phyloP scores from a whole-genome alignment of 2,329 filamentous ascomycete species.

The Penicillium sp. region DNA sequence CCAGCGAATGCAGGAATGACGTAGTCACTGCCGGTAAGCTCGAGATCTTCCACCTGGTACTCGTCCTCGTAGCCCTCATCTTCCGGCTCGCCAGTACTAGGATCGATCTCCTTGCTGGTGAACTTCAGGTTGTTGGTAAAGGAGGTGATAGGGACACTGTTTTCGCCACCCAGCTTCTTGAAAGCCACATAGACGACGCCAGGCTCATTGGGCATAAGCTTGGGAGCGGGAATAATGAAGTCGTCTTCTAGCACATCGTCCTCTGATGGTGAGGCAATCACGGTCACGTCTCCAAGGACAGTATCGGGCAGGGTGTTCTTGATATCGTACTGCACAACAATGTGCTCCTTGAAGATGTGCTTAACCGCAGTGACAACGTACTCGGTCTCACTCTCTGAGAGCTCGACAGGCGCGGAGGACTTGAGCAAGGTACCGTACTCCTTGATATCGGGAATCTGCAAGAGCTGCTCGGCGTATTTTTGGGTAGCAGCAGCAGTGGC shows the following conservation, averaged over 20 bases:
- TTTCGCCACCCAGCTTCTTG: constrained; percentile 74
- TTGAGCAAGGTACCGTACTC: constrained; percentile 89
- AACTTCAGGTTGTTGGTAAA: constrained; percentile 96
- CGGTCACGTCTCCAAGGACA: constrained; percentile 83
- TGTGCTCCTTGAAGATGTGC: constrained; percentile 95
- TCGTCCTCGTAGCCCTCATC: constrained; percentile 94
- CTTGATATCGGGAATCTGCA: constrained; percentile 86
- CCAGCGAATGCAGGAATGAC: constrained; percentile 89
- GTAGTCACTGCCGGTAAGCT: constrained; percentile 89
- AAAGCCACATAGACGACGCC: constrained; percentile 96
- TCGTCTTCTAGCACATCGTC: constrained; percentile 77
- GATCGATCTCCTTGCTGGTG: constrained; percentile 96
- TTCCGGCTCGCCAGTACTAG: constrained; percentile 87
- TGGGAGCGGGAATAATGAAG: constrained; percentile 87
- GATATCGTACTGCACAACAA: constrained; percentile 94
- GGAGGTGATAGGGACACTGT: constrained; percentile 71
- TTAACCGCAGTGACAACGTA: constrained; percentile 94
- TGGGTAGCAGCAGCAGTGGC: constrained; percentile 78
- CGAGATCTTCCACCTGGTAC: constrained; percentile 93
- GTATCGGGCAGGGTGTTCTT: constrained; percentile 95
- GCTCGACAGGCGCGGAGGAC: constrained; percentile 79
- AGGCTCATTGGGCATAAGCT: constrained; percentile 78
- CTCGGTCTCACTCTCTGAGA: constrained; percentile 96
- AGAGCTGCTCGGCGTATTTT: constrained; percentile 83
- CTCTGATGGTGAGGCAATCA: constrained; percentile 75